Conservation (phyloP, 805 yeast species). For the Cyberlindnera meyerae region DNA sequence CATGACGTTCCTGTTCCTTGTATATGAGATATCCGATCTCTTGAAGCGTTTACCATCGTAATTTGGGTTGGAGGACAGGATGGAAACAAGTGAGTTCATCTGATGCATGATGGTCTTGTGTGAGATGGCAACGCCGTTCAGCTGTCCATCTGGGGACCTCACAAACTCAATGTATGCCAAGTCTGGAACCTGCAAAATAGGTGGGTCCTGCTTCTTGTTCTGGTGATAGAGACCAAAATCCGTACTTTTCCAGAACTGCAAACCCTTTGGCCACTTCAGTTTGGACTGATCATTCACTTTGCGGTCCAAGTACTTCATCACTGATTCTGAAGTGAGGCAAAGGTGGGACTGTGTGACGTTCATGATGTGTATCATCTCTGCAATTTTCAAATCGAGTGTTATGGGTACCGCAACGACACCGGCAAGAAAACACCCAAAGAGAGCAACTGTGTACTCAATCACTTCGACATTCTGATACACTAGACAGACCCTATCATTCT, state of each 20-base stretch:
- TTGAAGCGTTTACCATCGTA: slow-evolving; percentile 40
- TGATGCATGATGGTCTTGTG: slow-evolving; percentile 87
- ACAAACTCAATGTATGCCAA: slow-evolving; percentile 92
- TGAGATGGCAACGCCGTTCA: slow-evolving; percentile 89
- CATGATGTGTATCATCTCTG: slow-evolving; percentile 69
- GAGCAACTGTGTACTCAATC: slow-evolving; percentile 77
- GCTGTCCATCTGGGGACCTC: slow-evolving; percentile 83
- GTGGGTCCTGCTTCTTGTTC: slow-evolving; percentile 52
- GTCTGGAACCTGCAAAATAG: slow-evolving; percentile 70
- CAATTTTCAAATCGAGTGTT: slow-evolving; percentile 62
- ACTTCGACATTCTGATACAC: slow-evolving; percentile 82
- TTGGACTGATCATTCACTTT: slow-evolving; percentile 40
- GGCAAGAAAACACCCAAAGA: slow-evolving; percentile 88
- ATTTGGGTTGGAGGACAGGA: slow-evolving; percentile 61
- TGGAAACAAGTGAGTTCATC: slow-evolving; percentile 67
- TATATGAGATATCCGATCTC: slow-evolving; percentile 47
- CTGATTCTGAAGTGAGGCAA: slow-evolving; percentile 76
- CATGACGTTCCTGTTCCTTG: slow-evolving; percentile 48
- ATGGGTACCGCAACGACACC: slow-evolving; percentile 95
- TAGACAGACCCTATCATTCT: slow-evolving; percentile 79
- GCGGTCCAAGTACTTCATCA: slow-evolving; percentile 69
- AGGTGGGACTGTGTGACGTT: slow-evolving; percentile 70
- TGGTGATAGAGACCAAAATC: slow-evolving; percentile 75
- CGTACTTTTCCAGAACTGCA: slow-evolving; percentile 75
- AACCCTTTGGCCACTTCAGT: slow-evolving; percentile 68